Percentiles rank a stretch among this genome's conserved stretches.
These are phyloP conservation scores for Phlebopus sp. DNA, from an alignment of 1,284 basidiomycete species.

Conservation along the genomic window DNA sequence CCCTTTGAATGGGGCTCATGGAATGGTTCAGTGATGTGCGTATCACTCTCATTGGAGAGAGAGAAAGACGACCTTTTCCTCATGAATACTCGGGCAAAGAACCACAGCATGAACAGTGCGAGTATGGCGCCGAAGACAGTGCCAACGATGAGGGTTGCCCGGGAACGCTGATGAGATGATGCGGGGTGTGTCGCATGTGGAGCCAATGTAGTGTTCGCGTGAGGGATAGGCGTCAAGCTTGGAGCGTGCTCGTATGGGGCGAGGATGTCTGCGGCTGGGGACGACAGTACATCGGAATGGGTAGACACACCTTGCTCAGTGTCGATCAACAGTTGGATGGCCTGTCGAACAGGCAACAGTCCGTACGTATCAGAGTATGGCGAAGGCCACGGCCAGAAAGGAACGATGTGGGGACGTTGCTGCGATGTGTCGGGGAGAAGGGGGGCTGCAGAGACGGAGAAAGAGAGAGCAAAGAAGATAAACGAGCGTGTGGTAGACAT, in stretches of 20 bases:
- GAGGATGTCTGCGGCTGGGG: conserved; percentile 12
- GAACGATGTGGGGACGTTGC: conserved; percentile 1
- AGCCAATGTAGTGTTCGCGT: conserved; percentile 9
- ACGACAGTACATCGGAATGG: conserved; percentile 1
- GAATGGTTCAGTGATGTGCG: conserved; percentile 11
- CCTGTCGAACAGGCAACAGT: conserved; percentile 1
- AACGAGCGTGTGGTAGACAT: conserved; percentile 16
- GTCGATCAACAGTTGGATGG: conserved; percentile 6
- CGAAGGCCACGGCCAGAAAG: background rate
- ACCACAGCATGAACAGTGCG: conserved; percentile 13
- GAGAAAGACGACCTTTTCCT: background rate
- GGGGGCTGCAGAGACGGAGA: conserved; percentile 11
- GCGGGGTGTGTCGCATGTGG: conserved; percentile 15
- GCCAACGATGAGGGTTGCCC: conserved; percentile 15
- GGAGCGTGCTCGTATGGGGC: conserved; percentile 13
- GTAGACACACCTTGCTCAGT: background rate
- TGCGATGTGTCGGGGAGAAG: conserved; percentile 10
- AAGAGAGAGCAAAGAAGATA: conserved; percentile 16
- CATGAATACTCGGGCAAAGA: conserved; percentile 13
- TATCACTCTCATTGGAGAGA: background rate
- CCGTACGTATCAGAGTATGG: background rate
- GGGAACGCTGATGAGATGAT: background rate
- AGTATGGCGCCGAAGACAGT: conserved; percentile 9
- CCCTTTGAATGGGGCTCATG: conserved; percentile 16
- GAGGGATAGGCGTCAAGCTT: background rate